phyloP scores from a whole-genome alignment of 176 grass and related monocot species.

The Oryza australiensis region DNA sequence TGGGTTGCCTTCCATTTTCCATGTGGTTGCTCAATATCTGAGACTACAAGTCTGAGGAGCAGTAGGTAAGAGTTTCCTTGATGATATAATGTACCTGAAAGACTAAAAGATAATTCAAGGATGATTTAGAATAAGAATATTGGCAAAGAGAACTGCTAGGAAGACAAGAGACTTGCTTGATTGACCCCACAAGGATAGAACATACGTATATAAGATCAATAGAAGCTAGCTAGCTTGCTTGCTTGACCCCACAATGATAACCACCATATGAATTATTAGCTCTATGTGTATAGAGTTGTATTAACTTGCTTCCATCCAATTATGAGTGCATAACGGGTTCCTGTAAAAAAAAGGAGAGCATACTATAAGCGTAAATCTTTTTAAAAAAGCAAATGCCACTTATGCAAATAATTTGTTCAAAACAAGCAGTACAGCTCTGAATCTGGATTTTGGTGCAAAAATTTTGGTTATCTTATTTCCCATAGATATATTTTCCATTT shows the following conservation, averaged over 20 bases:
- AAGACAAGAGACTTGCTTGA: too few relatives aligned
- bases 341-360: background rate
- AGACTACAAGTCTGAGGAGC: background rate
- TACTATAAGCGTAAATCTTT: background rate
- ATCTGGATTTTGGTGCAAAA: too few relatives aligned
- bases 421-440: too few relatives aligned
- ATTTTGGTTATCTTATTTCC: too few relatives aligned
- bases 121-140: background rate
- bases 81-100: background rate
- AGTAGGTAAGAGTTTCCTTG: background rate
- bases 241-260: constrained; percentile 7
- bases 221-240: background rate
- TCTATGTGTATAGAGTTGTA: background rate
- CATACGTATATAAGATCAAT: too few relatives aligned
- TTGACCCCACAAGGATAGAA: too few relatives aligned
- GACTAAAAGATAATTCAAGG: background rate
- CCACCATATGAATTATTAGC: background rate
- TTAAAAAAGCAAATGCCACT: background rate
- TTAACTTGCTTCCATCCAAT: background rate
- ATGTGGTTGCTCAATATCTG: background rate
- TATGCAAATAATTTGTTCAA: background rate
- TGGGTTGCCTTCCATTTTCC: background rate
- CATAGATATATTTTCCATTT: too few relatives aligned
- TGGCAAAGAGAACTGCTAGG: too few relatives aligned
- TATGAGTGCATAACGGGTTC: background rate